Base-by-base conservation (phyloP, 805 yeast species). In the Grigorovia transvaalensis region DNA sequence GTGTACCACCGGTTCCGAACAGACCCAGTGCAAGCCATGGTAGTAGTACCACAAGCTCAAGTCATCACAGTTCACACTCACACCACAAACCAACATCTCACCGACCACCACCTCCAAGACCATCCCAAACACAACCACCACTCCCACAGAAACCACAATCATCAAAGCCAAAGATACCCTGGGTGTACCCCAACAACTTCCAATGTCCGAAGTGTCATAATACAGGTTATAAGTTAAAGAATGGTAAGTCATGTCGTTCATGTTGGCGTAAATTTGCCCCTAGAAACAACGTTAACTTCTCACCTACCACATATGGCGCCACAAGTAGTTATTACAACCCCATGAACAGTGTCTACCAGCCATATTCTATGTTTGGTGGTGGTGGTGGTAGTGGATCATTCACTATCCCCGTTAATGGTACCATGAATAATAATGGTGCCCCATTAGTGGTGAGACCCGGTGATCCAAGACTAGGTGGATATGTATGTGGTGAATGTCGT, bases 391-490 rank as follows among this genome's bases (percentile, higher is more conserved):
- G 33, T n/a, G 47, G 40, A 17, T 27, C 50, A 15, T 19, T 35
- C 8, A 41, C 45, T 57, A 15, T 53, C 46, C 49, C 61, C 48
- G 20, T 56, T 57, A n/a, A 61, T 53, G 48, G 60, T 52, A 45
- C 44, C 30, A 51, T 46, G 50, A 1, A 18, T 38, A 19, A 18
- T n/a, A 20, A 19, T 53, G 27, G 44, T 47, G 17, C 57, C 40
- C 66, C 65, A 5, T 49, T 75, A 18, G 67, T 77, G 15, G 84
- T 85, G 1, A 63, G 60, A 19, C 93, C 95, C 0, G 95, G 95
- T 1, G 95, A 87, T 59, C 91, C 93, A 1, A 59, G 81, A 35
- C 63, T 78, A 55, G 95, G 96, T 0, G 95, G 96, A 0, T 64
- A 73, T 0, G 57, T 82, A 2, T 88, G 96, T 68, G 88, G 87